These are phyloP conservation scores for Podospora pseudoanserina DNA, from an alignment of 495 filamentous ascomycete genomes.

Conservation along the genomic window DNA sequence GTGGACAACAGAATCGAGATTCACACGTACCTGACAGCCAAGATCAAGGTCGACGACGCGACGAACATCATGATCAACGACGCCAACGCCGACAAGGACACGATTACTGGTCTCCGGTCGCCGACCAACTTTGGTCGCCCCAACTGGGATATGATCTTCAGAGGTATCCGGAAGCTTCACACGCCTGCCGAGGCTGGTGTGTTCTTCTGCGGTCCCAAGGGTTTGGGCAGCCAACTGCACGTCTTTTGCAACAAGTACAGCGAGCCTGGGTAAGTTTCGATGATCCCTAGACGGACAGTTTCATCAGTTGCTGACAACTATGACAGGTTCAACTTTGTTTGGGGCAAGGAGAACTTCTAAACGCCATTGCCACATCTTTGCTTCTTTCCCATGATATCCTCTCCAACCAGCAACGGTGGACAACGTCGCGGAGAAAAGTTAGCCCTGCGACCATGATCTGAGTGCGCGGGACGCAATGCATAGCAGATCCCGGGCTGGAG, in stretches of 20 bases:
- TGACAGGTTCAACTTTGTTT: conserved; percentile 55
- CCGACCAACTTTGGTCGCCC: conserved; percentile 76
- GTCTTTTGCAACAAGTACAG: conserved; percentile 76
- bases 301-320: not conserved
- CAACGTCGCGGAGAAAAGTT: not conserved
- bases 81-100: conserved; percentile 71
- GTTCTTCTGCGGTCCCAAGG: conserved; percentile 77
- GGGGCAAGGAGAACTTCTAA: conserved; percentile 79
- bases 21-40: conserved; percentile 67
- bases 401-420: not conserved
- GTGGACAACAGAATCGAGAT: conserved; percentile 77
- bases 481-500: not conserved
- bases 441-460: not conserved
- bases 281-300: not conserved
- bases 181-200: conserved; percentile 68
- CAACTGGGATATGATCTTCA: conserved; percentile 78
- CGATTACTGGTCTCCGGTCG: conserved; percentile 69
- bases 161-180: conserved; percentile 70
- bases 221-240: conserved; percentile 63
- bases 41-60: conserved; percentile 74
- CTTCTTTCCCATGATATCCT: not conserved
- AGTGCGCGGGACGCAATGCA: conserved; percentile 20
- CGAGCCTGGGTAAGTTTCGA: conserved; percentile 58
- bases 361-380: not conserved
- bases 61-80: conserved; percentile 85